A percentile compares a stretch with the other conserved stretches of the same genome.
phyloP scores from a whole-genome alignment of 441 rosid genomes.

The Jatropha multifida region DNA sequence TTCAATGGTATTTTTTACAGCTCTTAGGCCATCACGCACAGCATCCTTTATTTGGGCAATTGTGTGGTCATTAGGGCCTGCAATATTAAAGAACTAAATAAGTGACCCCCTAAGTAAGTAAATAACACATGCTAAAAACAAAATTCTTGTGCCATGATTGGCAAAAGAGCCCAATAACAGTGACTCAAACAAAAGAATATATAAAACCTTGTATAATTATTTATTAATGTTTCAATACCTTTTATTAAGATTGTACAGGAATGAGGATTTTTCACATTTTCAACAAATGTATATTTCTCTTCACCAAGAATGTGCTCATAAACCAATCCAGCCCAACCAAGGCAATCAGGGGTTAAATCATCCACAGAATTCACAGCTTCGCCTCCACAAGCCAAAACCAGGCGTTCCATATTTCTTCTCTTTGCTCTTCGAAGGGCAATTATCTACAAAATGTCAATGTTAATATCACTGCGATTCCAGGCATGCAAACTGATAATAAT shows the following conservation, averaged over 20 bases:
- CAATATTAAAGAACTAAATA: slow-evolving; percentile 5
- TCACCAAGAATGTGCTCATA: slow-evolving; percentile 94
- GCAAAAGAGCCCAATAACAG: background rate
- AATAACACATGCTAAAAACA: background rate
- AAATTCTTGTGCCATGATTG: background rate
- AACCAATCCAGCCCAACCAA: slow-evolving; percentile 98
- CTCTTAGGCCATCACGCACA: slow-evolving; percentile 89
- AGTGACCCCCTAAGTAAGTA: background rate
- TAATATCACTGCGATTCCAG: background rate
- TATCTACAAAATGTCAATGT: slow-evolving; percentile 47
- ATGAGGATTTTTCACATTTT: slow-evolving; percentile 84
- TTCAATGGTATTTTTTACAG: slow-evolving; percentile 92
- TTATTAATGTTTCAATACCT: slow-evolving; percentile 41
- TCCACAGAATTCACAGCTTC: slow-evolving; percentile 95
- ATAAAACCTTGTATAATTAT: background rate
- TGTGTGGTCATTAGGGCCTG: slow-evolving; percentile 97
- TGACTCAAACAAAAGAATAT: background rate
- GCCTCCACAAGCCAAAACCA: slow-evolving; percentile 96
- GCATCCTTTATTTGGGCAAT: slow-evolving; percentile 98
- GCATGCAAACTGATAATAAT: background rate
- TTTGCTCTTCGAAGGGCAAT: slow-evolving; percentile 96
- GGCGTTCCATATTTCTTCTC: slow-evolving; percentile 96
- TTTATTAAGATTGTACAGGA: slow-evolving; percentile 91
- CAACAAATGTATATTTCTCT: slow-evolving; percentile 93
- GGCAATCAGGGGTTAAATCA: slow-evolving; percentile 77